Evolutionary conservation across 1,284 basidiomycete species (phyloP).

Genomic region (Puccinia novopanici): DNA sequence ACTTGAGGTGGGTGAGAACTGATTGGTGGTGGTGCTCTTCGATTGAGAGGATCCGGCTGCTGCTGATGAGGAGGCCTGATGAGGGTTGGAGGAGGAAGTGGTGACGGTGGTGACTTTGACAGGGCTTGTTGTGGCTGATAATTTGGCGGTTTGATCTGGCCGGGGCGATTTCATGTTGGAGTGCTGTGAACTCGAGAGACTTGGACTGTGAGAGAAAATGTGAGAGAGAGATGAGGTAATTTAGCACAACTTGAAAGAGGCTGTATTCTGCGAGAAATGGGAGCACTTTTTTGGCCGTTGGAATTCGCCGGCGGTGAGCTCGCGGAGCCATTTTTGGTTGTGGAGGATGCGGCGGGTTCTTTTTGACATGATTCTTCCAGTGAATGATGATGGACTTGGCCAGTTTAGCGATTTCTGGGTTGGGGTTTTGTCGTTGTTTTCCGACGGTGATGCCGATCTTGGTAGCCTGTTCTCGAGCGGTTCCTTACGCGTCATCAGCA

Average conservation of each 20-base stretch:
- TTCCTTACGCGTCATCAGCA: neutral
- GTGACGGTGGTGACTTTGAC: neutral
- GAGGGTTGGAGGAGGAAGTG: neutral
- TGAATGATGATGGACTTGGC: constrained; percentile 41
- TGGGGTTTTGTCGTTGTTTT: constrained; percentile 40
- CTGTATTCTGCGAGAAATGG: neutral
- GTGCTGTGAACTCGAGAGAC: neutral
- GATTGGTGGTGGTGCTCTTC: neutral
- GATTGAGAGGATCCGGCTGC: neutral
- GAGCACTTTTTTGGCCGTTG: constrained; percentile 15
- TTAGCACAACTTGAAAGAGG: neutral
- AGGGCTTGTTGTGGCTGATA: neutral
- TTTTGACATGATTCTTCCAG: constrained; percentile 40
- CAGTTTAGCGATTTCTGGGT: constrained; percentile 44
- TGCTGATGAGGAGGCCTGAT: neutral
- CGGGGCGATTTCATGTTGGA: constrained; percentile 17
- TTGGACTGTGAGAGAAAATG: constrained; percentile 19
- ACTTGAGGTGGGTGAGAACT: neutral
- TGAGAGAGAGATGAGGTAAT: neutral
- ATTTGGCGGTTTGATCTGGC: neutral
- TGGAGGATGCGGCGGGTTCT: constrained; percentile 17
- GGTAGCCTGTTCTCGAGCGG: neutral
- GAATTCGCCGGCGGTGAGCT: neutral
- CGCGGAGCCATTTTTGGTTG: neutral
- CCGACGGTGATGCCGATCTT: constrained; percentile 45